Evolutionary conservation across 2,329 filamentous ascomycete genomes (phyloP).

Genomic region (Emergomyces pasteurianus): DNA sequence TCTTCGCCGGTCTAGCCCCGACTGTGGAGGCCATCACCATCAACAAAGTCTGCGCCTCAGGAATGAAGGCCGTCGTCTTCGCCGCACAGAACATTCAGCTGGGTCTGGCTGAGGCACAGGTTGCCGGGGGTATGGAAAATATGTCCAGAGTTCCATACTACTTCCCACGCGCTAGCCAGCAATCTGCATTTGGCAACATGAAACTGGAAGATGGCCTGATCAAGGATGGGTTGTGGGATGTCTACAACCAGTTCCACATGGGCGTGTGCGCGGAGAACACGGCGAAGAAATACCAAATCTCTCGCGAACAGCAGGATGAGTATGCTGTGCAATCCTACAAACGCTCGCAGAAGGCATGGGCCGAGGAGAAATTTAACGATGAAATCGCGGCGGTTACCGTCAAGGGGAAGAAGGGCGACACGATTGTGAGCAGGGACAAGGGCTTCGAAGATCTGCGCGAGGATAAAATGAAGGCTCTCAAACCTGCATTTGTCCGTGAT

Average conservation of each 20-base stretch:
- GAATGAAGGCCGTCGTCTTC: conserved; percentile 79
- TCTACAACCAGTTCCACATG: conserved; percentile 97
- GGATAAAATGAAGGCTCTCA: conserved; percentile 74
- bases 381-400: conserved; percentile 85
- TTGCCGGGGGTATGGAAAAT: conserved; percentile 96
- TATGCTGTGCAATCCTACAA: conserved; percentile 85
- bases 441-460: conserved; percentile 77
- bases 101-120: conserved; percentile 72
- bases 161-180: conserved; percentile 63
- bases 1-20: conserved; percentile 76
- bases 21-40: conserved; percentile 79
- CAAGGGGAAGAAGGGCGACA: conserved; percentile 71
- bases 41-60: conserved; percentile 97
- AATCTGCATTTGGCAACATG: conserved; percentile 77
- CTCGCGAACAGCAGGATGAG: conserved; percentile 75
- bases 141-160: conserved; percentile 95
- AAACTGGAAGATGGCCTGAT: conserved; percentile 85
- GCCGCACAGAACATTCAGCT: conserved; percentile 93
- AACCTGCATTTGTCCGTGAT: conserved; percentile 80
- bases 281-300: conserved; percentile 72
- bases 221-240: conserved; percentile 90
- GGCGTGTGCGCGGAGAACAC: conserved; percentile 93
- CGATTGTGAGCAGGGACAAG: conserved; percentile 69
- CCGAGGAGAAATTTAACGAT: conserved; percentile 67
- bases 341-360: conserved; percentile 83